phyloP scores from a whole-genome alignment of 805 yeast species.

The Starmerella floris region DNA sequence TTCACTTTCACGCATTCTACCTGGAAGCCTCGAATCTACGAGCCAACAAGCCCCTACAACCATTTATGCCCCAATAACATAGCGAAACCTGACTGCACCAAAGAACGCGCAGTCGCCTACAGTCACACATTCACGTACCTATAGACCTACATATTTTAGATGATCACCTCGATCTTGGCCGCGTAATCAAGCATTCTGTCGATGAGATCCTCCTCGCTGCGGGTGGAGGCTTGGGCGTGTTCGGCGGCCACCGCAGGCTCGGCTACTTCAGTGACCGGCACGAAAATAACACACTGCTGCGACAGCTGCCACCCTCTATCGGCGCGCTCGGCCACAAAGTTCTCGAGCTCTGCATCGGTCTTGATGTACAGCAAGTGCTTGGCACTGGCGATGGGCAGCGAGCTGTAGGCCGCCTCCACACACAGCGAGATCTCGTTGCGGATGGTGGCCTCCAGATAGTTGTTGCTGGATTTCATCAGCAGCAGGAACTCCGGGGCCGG shows the following conservation, averaged over 20 bases:
- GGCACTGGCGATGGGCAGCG: slow-evolving; percentile 70
- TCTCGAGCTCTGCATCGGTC: slow-evolving; percentile 41
- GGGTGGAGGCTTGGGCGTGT: slow-evolving; percentile 25
- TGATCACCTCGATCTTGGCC: slow-evolving; percentile 80
- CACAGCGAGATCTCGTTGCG: slow-evolving; percentile 77
- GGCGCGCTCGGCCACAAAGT: slow-evolving; percentile 36
- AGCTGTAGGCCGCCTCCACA: slow-evolving; percentile 61
- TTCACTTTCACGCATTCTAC: too few species aligned
- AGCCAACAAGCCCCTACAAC: too few species aligned
- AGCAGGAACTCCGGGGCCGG: slow-evolving; percentile 61
- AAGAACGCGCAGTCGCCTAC: too few species aligned
- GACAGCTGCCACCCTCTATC: slow-evolving; percentile 46
- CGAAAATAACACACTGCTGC: slow-evolving; percentile 33
- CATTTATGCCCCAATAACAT: too few species aligned
- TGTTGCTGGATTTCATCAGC: slow-evolving; percentile 45
- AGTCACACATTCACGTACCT: too few species aligned
- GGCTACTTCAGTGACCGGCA: slow-evolving; percentile 37
- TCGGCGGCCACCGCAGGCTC: slow-evolving; percentile 25
- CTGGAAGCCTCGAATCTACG: too few species aligned
- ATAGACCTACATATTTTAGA: slow-evolving; percentile 38
- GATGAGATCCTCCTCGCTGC: slow-evolving; percentile 36
- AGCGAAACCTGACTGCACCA: too few species aligned
- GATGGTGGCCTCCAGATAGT: slow-evolving; percentile 51
- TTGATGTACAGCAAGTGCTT: slow-evolving; percentile 63
- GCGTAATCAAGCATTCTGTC: slow-evolving; percentile 75